phyloP scores from a whole-genome alignment of 2,329 filamentous ascomycete genomes.

The Leptodontidium sp. region DNA sequence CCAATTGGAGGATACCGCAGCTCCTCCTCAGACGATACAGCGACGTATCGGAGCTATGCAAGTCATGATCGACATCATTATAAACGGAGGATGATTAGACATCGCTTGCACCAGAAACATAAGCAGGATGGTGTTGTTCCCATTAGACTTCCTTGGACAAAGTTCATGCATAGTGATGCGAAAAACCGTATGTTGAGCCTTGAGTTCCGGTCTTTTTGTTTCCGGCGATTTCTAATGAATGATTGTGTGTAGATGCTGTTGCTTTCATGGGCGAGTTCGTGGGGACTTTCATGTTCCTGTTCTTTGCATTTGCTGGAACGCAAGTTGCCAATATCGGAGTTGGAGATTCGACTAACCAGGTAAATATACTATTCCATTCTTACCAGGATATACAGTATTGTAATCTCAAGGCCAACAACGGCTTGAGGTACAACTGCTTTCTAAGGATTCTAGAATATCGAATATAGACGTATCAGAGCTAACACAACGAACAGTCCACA shows the following conservation, averaged over 20 bases:
- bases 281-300: conserved; percentile 49
- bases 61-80: conserved; percentile 9
- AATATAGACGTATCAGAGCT: neutral
- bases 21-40: conserved; percentile 13
- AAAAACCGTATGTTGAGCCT: conserved; percentile 50
- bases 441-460: neutral
- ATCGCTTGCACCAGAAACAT: conserved; percentile 20
- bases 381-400: too few relatives aligned
- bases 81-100: conserved; percentile 7
- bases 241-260: conserved; percentile 36
- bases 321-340: conserved; percentile 45
- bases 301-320: conserved; percentile 46
- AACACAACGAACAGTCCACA: neutral
- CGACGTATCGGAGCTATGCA: conserved; percentile 8
- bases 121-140: conserved; percentile 24
- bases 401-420: neutral
- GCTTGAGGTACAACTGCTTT: neutral
- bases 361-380: neutral
- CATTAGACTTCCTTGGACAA: conserved; percentile 43
- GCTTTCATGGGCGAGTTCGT: conserved; percentile 43
- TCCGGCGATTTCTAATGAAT: neutral
- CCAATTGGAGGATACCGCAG: conserved; percentile 12
- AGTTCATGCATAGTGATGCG: conserved; percentile 56
- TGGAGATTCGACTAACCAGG: conserved; percentile 12
- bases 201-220: neutral